Conservation (phyloP, 768 basidiomycete genomes). For the Plicaturopsis crispa region DNA sequence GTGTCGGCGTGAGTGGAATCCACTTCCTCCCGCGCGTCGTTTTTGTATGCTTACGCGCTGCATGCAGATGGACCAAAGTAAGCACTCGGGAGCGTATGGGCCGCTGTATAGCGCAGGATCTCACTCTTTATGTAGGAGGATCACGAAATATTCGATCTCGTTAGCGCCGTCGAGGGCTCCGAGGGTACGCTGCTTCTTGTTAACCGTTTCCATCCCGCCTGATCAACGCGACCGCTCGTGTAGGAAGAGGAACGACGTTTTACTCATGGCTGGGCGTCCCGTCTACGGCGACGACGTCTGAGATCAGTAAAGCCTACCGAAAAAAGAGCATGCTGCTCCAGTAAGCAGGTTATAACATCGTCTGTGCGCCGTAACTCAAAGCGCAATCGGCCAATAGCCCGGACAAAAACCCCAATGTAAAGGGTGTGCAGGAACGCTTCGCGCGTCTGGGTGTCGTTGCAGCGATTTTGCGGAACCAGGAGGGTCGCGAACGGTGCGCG, state of each 20-base stretch:
- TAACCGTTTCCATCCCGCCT: background rate
- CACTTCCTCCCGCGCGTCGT: background rate
- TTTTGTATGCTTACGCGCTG: conserved; percentile 3
- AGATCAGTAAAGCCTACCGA: conserved; percentile 87
- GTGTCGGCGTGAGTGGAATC: conserved; percentile 49
- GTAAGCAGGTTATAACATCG: no score
- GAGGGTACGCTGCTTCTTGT: conserved; percentile 48
- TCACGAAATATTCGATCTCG: conserved; percentile 94
- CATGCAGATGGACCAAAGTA: conserved; percentile 68
- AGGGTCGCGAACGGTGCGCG: conserved; percentile 62
- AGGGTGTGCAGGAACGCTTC: conserved; percentile 81
- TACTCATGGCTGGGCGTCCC: conserved; percentile 90
- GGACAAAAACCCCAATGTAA: conserved; percentile 89
- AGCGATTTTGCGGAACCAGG: conserved; percentile 70
- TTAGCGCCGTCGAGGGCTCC: conserved; percentile 66
- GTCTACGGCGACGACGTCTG: conserved; percentile 59
- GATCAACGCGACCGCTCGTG: no score
- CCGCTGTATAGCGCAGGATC: background rate
- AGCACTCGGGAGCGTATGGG: conserved; percentile 8
- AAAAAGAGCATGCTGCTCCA: conserved; percentile 87
- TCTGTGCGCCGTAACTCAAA: no score
- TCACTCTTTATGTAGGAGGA: conserved; percentile 54
- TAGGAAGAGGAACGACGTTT: conserved; percentile 87
- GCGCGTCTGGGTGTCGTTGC: conserved; percentile 85
- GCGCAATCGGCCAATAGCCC: conserved; percentile 62